Evolutionary conservation across 1,139 yeast species (phyloP).

Genomic region (Taiozyma sp.): DNA sequence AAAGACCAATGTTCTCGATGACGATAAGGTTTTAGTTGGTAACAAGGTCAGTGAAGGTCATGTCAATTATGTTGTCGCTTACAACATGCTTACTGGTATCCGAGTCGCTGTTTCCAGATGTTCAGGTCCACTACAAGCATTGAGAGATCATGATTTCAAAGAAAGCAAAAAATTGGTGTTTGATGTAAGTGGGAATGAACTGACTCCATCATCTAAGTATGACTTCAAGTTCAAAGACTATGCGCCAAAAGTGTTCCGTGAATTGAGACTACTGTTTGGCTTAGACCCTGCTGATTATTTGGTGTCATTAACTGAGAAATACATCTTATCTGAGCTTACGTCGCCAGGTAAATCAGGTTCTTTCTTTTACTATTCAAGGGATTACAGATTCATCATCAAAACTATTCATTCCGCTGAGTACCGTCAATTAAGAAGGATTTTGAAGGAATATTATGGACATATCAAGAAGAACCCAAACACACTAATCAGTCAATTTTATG

Average conservation of each 20-base stretch:
- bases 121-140: constrained; percentile 76
- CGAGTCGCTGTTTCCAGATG: constrained; percentile 92
- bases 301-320: constrained; percentile 88
- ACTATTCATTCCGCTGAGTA: constrained; percentile 95
- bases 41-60: constrained; percentile 90
- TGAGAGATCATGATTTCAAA: constrained; percentile 66
- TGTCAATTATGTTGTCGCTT: constrained; percentile 89
- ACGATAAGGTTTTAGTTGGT: constrained; percentile 54
- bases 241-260: constrained; percentile 91
- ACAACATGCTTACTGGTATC: constrained; percentile 95
- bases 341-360: constrained; percentile 98
- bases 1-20: constrained; percentile 11
- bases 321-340: constrained; percentile 85
- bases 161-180: constrained; percentile 77
- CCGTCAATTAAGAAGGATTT: constrained; percentile 67
- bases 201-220: constrained; percentile 89
- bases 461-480: constrained; percentile 86
- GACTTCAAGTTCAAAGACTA: constrained; percentile 97
- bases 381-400: constrained; percentile 89
- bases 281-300: constrained; percentile 95
- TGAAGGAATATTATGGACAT: constrained; percentile 76
- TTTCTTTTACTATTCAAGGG: constrained; percentile 91
- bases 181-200: constrained; percentile 82
- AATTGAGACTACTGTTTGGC: constrained; percentile 72
- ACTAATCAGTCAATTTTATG: constrained; percentile 88